A percentile compares a stretch with the other conserved stretches of the same genome.
Evolutionary conservation across 1,139 yeast species (phyloP).

Genomic region (Magnusiomyces clavatus): DNA sequence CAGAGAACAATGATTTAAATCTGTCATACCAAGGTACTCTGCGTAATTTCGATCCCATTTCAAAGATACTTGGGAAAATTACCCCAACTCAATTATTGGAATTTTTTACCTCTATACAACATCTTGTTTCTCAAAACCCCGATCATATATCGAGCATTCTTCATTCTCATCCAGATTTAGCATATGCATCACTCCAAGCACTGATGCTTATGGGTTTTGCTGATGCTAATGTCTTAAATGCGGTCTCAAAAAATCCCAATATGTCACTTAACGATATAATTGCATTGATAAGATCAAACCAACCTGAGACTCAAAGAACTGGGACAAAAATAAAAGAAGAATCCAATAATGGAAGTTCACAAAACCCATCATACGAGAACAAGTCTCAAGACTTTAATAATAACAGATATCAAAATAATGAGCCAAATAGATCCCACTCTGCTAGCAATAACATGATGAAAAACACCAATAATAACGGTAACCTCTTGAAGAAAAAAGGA

Average conservation of each 20-base stretch:
- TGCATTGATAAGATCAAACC: not conserved
- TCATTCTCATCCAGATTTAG: constrained; percentile 65
- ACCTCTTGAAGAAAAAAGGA: not conserved
- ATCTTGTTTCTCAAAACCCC: constrained; percentile 57
- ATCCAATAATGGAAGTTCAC: too few relatives aligned
- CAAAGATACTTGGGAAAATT: constrained; percentile 49
- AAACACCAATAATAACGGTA: not conserved
- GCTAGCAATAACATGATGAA: not conserved
- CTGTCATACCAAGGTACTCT: too few relatives aligned
- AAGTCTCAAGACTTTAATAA: too few relatives aligned
- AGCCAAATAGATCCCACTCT: not conserved
- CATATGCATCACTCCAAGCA: constrained; percentile 76
- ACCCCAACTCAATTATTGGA: constrained; percentile 51
- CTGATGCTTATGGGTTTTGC: constrained; percentile 53
- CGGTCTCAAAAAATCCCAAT: not conserved
- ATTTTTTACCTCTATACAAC: constrained; percentile 53
- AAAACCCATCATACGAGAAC: too few relatives aligned
- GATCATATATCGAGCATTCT: constrained; percentile 56
- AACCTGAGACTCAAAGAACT: not conserved
- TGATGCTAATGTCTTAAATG: constrained; percentile 29
- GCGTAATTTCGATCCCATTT: constrained; percentile 42
- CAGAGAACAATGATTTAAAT: too few relatives aligned
- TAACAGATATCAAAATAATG: not conserved
- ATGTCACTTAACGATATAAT: not conserved
- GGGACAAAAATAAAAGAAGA: not conserved